Percentiles rank a stretch among this genome's conserved stretches.
Conservation (phyloP, 2,329 filamentous ascomycete genomes). For the Aspergillus sp. region DNA sequence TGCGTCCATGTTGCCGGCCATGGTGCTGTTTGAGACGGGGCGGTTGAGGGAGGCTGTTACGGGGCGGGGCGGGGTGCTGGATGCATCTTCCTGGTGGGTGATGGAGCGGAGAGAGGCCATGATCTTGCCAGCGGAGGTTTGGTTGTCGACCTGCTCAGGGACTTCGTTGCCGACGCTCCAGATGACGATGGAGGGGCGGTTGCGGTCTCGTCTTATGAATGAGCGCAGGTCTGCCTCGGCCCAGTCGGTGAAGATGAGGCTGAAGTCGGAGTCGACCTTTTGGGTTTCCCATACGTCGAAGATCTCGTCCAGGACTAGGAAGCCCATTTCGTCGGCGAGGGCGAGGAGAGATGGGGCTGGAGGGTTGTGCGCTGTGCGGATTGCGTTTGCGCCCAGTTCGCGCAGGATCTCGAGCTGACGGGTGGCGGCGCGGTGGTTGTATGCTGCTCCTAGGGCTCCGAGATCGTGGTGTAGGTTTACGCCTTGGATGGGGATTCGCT, state of each 20-base stretch:
- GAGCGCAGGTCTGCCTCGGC: slow-evolving; percentile 7
- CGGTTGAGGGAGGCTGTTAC: not conserved
- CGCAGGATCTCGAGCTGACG: slow-evolving; percentile 3
- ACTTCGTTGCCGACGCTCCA: slow-evolving; percentile 11
- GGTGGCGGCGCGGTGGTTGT: not conserved
- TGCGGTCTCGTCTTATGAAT: slow-evolving; percentile 1
- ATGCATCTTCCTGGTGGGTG: not conserved
- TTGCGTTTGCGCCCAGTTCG: slow-evolving; percentile 3
- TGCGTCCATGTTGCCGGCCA: not conserved
- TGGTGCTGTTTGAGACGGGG: not conserved
- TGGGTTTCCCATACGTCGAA: not conserved
- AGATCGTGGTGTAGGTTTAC: slow-evolving; percentile 9
- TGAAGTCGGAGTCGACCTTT: not conserved
- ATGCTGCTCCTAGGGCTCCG: not conserved
- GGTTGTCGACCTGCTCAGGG: not conserved
- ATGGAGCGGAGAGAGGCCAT: not conserved
- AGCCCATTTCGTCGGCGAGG: slow-evolving; percentile 5
- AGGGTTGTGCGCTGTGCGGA: slow-evolving; percentile 8
- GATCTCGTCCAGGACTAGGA: slow-evolving; percentile 4
- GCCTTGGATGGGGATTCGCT: not conserved
- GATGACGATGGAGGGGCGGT: slow-evolving; percentile 5
- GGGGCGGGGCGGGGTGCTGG: not conserved
- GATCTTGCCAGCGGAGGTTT: not conserved
- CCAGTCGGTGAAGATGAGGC: slow-evolving; percentile 9
- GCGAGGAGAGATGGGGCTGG: slow-evolving; percentile 2